These are phyloP conservation scores for Pulveroboletus ravenelii DNA, from an alignment of 768 basidiomycete genomes.

Conservation along the genomic window DNA sequence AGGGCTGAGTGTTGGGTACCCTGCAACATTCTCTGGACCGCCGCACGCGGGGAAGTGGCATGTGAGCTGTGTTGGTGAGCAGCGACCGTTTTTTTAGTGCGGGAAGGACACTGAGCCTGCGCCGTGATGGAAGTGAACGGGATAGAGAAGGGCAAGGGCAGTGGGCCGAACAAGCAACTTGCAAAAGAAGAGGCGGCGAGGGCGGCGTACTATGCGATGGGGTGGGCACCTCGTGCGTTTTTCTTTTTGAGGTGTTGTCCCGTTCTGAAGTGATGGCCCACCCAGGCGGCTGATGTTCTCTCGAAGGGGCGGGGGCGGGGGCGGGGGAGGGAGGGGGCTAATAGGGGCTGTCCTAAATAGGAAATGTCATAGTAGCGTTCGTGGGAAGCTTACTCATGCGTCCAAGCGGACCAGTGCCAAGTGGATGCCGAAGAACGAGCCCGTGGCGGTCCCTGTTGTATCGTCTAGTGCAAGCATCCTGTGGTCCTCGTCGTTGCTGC, in stretches of 20 bases:
- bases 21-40: slow-evolving; percentile 56
- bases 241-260: neutral
- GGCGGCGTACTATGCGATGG: slow-evolving; percentile 68
- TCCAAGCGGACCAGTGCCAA: slow-evolving; percentile 12
- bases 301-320: no score
- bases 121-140: slow-evolving; percentile 52
- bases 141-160: slow-evolving; percentile 59
- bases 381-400: slow-evolving; percentile 28
- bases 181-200: slow-evolving; percentile 77
- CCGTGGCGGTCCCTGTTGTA: slow-evolving; percentile 8
- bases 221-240: slow-evolving; percentile 53
- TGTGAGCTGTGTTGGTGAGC: slow-evolving; percentile 64
- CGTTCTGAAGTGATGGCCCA: neutral
- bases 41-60: slow-evolving; percentile 66
- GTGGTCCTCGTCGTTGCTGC: neutral
- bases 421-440: slow-evolving; percentile 25
- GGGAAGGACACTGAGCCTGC: slow-evolving; percentile 1
- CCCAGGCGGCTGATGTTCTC: slow-evolving; percentile 18
- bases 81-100: neutral
- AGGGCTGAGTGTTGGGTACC: slow-evolving; percentile 57
- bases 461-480: no score
- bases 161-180: slow-evolving; percentile 64
- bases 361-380: slow-evolving; percentile 10
- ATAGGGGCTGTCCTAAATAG: slow-evolving; percentile 16
- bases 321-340: neutral